phyloP scores from a whole-genome alignment of 2,329 filamentous ascomycete genomes.

The Thermoascus crustaceus region DNA sequence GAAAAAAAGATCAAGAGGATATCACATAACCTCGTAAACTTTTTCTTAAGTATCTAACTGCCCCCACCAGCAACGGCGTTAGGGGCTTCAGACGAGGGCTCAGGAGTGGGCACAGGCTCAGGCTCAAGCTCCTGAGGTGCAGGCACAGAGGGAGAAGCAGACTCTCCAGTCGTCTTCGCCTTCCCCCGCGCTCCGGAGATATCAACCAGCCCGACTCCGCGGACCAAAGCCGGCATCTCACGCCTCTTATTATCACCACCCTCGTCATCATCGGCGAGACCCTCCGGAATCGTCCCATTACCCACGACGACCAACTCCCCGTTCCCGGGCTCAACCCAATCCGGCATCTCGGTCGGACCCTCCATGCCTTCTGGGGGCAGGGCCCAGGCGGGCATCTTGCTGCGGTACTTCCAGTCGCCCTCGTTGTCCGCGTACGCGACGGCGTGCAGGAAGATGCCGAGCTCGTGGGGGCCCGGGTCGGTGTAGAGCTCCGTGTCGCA shows the following conservation, averaged over 20 bases:
- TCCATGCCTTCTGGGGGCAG: conserved; percentile 64
- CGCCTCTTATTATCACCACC: conserved; percentile 10
- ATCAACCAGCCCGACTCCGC: conserved; percentile 29
- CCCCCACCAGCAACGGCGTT: too few relatives aligned
- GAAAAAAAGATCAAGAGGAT: too few relatives aligned
- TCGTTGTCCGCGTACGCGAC: conserved; percentile 77
- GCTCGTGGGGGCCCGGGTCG: conserved; percentile 81
- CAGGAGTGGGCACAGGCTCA: background rate
- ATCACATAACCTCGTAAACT: too few relatives aligned
- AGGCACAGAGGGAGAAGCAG: background rate
- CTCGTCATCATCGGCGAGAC: conserved; percentile 15
- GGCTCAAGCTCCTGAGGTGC: background rate
- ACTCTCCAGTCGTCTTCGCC: conserved; percentile 4
- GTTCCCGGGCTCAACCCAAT: conserved; percentile 32
- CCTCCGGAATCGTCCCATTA: conserved; percentile 22
- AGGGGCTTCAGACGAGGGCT: too few relatives aligned
- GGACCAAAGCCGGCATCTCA: conserved; percentile 22
- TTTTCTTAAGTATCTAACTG: too few relatives aligned
- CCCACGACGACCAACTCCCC: conserved; percentile 34
- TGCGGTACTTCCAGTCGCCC: conserved; percentile 81
- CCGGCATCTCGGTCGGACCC: conserved; percentile 60
- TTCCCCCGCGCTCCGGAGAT: conserved; percentile 13
- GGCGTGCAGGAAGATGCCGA: conserved; percentile 90
- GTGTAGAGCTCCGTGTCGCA: conserved; percentile 88
- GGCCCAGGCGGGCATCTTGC: conserved; percentile 77